phyloP scores from a whole-genome alignment of 1,284 basidiomycete species.

The Boletellus dicymbophilus region DNA sequence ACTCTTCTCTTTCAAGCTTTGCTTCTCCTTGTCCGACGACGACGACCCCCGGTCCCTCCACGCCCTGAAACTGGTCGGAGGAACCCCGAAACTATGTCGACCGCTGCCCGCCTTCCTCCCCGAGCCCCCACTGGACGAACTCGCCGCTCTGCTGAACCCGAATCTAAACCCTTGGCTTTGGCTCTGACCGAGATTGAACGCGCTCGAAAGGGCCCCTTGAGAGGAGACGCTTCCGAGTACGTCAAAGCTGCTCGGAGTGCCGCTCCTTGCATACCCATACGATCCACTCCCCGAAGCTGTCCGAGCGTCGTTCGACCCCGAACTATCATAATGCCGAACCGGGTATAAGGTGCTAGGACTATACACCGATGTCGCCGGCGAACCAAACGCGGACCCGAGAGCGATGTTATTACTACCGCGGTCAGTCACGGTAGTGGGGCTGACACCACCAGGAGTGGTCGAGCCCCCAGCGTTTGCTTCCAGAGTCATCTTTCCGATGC shows the following conservation, averaged over 20 bases:
- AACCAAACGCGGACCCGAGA: slow-evolving; percentile 33
- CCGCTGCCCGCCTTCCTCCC: slow-evolving; percentile 13
- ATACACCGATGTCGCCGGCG: slow-evolving; percentile 20
- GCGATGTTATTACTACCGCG: slow-evolving; percentile 7
- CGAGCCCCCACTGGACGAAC: slow-evolving; percentile 19
- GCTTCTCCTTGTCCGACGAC: slow-evolving; percentile 21
- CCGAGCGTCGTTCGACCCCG: slow-evolving; percentile 21
- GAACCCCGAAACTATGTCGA: slow-evolving; percentile 20
- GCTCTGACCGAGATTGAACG: slow-evolving; percentile 16
- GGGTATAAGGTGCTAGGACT: slow-evolving; percentile 15
- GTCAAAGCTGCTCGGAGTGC: slow-evolving; percentile 28
- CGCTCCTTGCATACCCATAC: slow-evolving; percentile 26
- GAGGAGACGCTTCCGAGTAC: slow-evolving; percentile 32
- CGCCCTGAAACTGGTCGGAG: slow-evolving; percentile 29
- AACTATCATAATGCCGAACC: slow-evolving; percentile 12
- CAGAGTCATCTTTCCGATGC: slow-evolving; percentile 15
- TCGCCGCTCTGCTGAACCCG: slow-evolving; percentile 17
- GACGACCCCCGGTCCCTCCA: slow-evolving; percentile 26
- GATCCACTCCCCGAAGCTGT: slow-evolving; percentile 27
- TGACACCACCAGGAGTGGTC: slow-evolving; percentile 11
- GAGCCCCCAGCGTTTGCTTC: slow-evolving; percentile 10
- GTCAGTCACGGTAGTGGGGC: slow-evolving; percentile 4
- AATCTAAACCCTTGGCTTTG: slow-evolving; percentile 20
- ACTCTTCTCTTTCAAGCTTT: slow-evolving; percentile 17
- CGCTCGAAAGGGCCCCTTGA: slow-evolving; percentile 30